These are phyloP conservation scores for Pezicula radicicola DNA, from an alignment of 2,329 filamentous ascomycete genomes.

Conservation along the genomic window DNA sequence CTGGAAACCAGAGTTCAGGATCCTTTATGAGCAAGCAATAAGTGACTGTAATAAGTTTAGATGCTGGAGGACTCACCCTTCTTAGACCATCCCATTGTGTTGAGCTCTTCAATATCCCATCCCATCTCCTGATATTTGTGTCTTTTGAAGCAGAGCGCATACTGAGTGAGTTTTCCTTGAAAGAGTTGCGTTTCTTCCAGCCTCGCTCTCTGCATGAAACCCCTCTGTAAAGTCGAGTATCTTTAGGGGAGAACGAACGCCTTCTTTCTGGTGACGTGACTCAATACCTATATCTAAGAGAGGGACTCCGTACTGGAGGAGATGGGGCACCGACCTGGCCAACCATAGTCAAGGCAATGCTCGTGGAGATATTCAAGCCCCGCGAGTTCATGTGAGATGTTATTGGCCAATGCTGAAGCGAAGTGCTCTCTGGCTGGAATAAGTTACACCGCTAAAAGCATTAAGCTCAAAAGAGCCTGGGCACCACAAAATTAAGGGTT, in stretches of 20 bases:
- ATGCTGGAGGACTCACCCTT: conserved; percentile 31
- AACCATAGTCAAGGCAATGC: conserved; percentile 16
- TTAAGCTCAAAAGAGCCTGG: too few species aligned
- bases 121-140: conserved; percentile 31
- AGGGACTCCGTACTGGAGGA: conserved; percentile 5
- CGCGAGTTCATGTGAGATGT: conserved; percentile 11
- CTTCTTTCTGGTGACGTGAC: not conserved
- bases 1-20: conserved; percentile 64
- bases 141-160: conserved; percentile 10
- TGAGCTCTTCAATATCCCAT: conserved; percentile 29
- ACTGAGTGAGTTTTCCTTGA: conserved; percentile 2
- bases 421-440: not conserved
- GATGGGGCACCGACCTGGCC: conserved; percentile 1
- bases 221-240: conserved; percentile 18
- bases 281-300: not conserved
- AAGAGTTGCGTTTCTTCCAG: conserved; percentile 12
- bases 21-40: conserved; percentile 47
- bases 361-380: too few species aligned
- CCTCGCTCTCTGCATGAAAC: conserved; percentile 17
- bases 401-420: not conserved
- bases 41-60: not conserved
- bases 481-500: too few species aligned
- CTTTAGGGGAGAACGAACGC: conserved; percentile 5
- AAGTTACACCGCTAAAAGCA: not conserved
- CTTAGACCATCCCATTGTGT: conserved; percentile 41